Evolutionary conservation across 2,329 filamentous ascomycete genomes (phyloP), one percentile per base, ranked within the genome.

Genomic region (Botrytis squamosa): DNA sequence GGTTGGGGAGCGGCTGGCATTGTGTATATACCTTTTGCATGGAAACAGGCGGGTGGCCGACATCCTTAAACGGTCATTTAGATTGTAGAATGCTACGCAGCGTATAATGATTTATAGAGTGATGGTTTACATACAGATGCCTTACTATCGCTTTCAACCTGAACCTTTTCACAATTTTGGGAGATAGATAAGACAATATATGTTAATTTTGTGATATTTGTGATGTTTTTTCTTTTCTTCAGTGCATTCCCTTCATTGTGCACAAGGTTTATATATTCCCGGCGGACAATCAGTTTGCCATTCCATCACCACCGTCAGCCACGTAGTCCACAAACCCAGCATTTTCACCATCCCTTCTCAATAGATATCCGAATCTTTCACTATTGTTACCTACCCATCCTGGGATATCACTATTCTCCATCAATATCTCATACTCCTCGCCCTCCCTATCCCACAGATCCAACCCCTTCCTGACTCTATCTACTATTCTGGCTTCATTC

Each of bases 381-480:
- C 42, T 77, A 55, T 75, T 73, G 42, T 59, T 70, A 14, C 12
- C 36, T 62, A 87, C 75, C 75, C 82, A 85, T 8, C 74, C 74
- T 8, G 85, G 85, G 4, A 86, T 75, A 76, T 86, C 85, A 65
- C 73, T 71, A 73, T 85, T 85, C 12, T 78, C 70, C 20, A 82
- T 80, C 16, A 85, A 76, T 22, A 81, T 79, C 22, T 81, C 78
- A 74, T 81, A 84, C 16, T 78, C 70, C 76, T 83, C 77, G 0
- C 75, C 76, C 22, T 75, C 71, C 36, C 81, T 76, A 33, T 82
- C 82, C 79, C 81, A 86, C 71, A 86, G 75, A 76, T 86, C 84
- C 60, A 80, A 73, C 0, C 85, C 85, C 66, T 81, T 81, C 36
- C 84, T 78, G 25, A 86, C 81, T 29, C 83, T 78, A 38, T 82